These are phyloP conservation scores for Mortierella sp. DNA, from an alignment of 371 early-diverging fungal species.

Conservation along the genomic window DNA sequence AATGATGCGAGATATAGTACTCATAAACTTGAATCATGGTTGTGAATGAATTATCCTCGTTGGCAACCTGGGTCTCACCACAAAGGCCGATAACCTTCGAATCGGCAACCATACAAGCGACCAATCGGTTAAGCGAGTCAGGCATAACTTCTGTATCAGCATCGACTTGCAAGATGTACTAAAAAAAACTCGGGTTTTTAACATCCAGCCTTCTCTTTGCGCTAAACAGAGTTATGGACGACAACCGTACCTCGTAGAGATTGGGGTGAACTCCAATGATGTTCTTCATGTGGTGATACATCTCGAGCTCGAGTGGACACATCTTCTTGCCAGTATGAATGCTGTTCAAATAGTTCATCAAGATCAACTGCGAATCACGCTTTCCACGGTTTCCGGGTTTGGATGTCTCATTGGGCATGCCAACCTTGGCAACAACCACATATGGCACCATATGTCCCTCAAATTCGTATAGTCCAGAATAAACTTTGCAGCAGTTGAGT, in stretches of 20 bases:
- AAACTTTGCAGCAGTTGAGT: slow-evolving; percentile 97
- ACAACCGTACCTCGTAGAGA: slow-evolving; percentile 80
- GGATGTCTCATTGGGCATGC: slow-evolving; percentile 79
- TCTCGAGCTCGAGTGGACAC: slow-evolving; percentile 92
- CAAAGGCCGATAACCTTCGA: slow-evolving; percentile 92
- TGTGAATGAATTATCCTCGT: slow-evolving; percentile 93
- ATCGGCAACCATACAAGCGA: slow-evolving; percentile 90
- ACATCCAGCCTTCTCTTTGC: slow-evolving; percentile 21
- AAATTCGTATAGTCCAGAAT: slow-evolving; percentile 95
- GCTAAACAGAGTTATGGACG: neutral
- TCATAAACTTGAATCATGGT: slow-evolving; percentile 99
- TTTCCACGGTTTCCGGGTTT: slow-evolving; percentile 98
- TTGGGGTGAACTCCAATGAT: slow-evolving; percentile 90
- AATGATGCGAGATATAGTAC: slow-evolving; percentile 99
- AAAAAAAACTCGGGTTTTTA: neutral
- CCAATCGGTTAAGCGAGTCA: slow-evolving; percentile 89
- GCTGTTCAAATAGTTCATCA: slow-evolving; percentile 98
- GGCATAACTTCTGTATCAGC: slow-evolving; percentile 94
- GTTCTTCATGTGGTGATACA: slow-evolving; percentile 93
- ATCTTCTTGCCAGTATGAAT: slow-evolving; percentile 93
- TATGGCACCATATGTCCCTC: slow-evolving; percentile 93
- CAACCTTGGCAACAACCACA: slow-evolving; percentile 96
- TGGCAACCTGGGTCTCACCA: slow-evolving; percentile 92
- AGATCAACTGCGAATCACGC: slow-evolving; percentile 98
- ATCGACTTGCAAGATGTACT: slow-evolving; percentile 94